A percentile compares a stretch with the other conserved stretches of the same genome.
phyloP scores from a whole-genome alignment of 148 eudicot genomes.

The Chenopodium suecicum region DNA sequence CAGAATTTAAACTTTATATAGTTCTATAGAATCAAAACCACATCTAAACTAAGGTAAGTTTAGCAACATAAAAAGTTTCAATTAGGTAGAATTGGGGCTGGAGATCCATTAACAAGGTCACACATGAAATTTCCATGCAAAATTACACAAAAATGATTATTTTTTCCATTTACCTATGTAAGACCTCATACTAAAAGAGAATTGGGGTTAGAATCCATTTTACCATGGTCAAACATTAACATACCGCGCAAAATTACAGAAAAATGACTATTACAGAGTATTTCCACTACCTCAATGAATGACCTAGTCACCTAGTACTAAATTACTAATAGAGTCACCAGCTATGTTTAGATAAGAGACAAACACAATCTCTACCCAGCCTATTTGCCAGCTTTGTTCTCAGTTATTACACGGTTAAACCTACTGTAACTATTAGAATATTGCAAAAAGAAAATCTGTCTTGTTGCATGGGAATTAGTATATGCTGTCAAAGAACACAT shows the following conservation, averaged over 20 bases:
- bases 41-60: neutral
- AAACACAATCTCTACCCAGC: neutral
- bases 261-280: no score
- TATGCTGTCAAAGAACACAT: neutral
- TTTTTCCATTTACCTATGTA: neutral
- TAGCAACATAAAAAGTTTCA: neutral
- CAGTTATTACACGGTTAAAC: neutral
- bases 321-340: neutral
- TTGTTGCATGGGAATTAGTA: neutral
- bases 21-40: neutral
- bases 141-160: neutral
- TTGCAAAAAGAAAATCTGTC: neutral
- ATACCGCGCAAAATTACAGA: no score
- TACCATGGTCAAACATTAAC: no score
- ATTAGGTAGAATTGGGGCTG: neutral
- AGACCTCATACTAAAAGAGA: no score
- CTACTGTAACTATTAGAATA: neutral
- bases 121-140: neutral
- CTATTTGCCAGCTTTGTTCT: neutral
- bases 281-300: neutral
- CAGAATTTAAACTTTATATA: conserved; percentile 13
- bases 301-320: neutral
- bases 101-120: neutral
- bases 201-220: no score
- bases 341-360: no score